Evolutionary conservation across 75 land plant species (phyloP), one percentile per base, ranked within the genome.

Genomic region (Pinus albicaulis): DNA sequence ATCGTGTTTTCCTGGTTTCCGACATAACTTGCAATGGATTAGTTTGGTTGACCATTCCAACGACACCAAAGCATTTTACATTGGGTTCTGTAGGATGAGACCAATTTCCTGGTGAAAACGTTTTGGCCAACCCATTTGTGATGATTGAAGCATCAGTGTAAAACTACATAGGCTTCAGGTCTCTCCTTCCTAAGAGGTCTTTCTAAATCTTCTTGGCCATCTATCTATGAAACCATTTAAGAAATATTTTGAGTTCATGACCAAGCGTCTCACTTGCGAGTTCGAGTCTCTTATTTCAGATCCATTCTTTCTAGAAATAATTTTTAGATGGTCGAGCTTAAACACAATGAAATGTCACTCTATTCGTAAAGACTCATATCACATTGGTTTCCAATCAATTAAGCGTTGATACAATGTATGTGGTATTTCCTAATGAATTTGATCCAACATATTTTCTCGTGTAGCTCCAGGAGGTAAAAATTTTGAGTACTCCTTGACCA

Each of bases 41-140:
- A 80, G 87, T 85, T 62, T 91, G 80, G 56, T 90, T 86, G 34
- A 96, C 88, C 24, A 78, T 86, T 31, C 91, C 92, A 38, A 94
- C 98, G 56, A 94, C 86, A 53, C 99, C 99, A 55, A 89, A 80
- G 41, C 80, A 64, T 79, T 84, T 90, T 70, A 85, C 85, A 73
- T 79, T 81, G 59, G 75, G 73, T 62, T 80, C 83, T 66, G 72
- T 79, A 59, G 95, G 82, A 80, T 86, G 90, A 11, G 78, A 82
- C 99, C 99, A 94, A 38, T 75, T 77, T 11, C 99, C 98, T 56
- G 91, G 90, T 12, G 90, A 82, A 69, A 96, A 96, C 19, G 98
- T 95, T 62, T 86, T 82, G 5, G 79, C 78, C 10, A 96, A 80
- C 25, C 92, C 92, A 84, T 92, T 94, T 20, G 98, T 94, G 4